Evolutionary conservation across 257 asterid genomes (phyloP).

Genomic region (Penstemon davidsonii): DNA sequence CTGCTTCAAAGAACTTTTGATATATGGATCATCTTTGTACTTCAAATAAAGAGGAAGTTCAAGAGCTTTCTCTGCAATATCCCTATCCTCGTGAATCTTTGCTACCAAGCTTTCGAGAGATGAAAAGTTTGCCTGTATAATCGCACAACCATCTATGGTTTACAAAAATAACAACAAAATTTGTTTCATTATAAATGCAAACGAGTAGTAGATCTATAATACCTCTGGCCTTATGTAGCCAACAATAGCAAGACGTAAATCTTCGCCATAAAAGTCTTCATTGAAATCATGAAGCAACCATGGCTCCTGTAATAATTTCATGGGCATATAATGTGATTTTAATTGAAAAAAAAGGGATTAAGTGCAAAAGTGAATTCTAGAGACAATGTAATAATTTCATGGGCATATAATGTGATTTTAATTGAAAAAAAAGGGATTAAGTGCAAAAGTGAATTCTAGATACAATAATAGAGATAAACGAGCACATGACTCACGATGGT

Average conservation of each 20-base stretch:
- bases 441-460: background rate
- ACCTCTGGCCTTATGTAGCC: slow-evolving; percentile 96
- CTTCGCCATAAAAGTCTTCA: slow-evolving; percentile 83
- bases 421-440: slow-evolving; percentile 32
- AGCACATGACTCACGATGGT: slow-evolving; percentile 68
- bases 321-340: slow-evolving; percentile 8
- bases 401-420: slow-evolving; percentile 68
- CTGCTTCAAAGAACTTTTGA: slow-evolving; percentile 32
- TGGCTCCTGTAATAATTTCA: slow-evolving; percentile 64
- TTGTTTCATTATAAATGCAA: background rate
- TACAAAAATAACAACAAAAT: background rate
- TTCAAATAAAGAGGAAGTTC: slow-evolving; percentile 60
- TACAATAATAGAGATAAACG: slow-evolving; percentile 2
- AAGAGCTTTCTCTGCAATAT: slow-evolving; percentile 71
- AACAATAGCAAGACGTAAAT: slow-evolving; percentile 70
- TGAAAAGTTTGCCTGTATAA: slow-evolving; percentile 60
- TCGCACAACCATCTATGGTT: slow-evolving; percentile 2
- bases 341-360: slow-evolving; percentile 6
- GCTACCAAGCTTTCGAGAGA: slow-evolving; percentile 74
- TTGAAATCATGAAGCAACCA: slow-evolving; percentile 92
- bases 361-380: background rate
- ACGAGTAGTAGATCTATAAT: slow-evolving; percentile 1
- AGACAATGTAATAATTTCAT: background rate
- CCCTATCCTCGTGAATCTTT: slow-evolving; percentile 68
- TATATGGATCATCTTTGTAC: slow-evolving; percentile 59